Evolutionary conservation across 495 filamentous ascomycete genomes (phyloP).

Genomic region (Endocarpon pusillum): DNA sequence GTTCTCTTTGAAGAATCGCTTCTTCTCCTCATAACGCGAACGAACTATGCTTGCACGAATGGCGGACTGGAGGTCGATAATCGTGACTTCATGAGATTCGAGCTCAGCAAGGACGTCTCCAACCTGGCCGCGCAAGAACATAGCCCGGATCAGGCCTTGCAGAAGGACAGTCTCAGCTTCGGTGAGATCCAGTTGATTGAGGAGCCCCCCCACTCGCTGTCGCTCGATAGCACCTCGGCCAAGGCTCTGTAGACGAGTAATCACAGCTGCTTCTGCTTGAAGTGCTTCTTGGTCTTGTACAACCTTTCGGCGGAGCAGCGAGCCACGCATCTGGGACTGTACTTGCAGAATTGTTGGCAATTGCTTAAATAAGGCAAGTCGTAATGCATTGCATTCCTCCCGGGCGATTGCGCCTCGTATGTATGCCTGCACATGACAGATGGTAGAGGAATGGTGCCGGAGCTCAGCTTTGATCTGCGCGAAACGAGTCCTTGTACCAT

Average conservation of each 20-base stretch:
- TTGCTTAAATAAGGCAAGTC: neutral
- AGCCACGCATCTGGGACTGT: slow-evolving; percentile 30
- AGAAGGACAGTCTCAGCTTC: slow-evolving; percentile 55
- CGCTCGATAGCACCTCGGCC: slow-evolving; percentile 61
- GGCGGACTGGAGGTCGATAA: slow-evolving; percentile 59
- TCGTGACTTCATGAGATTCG: slow-evolving; percentile 59
- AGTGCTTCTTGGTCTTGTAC: slow-evolving; percentile 37
- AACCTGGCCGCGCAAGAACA: slow-evolving; percentile 56
- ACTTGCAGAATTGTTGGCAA: slow-evolving; percentile 20
- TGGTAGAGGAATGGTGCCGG: slow-evolving; percentile 13
- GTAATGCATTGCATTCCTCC: neutral
- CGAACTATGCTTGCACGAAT: slow-evolving; percentile 60
- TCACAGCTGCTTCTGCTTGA: slow-evolving; percentile 33
- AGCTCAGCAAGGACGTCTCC: slow-evolving; percentile 54
- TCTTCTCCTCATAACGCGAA: slow-evolving; percentile 61
- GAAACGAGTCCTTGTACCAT: slow-evolving; percentile 14
- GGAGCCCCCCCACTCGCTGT: slow-evolving; percentile 48
- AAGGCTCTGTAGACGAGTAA: slow-evolving; percentile 53
- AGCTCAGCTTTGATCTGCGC: slow-evolving; percentile 15
- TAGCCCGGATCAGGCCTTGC: slow-evolving; percentile 60
- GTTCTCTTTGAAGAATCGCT: slow-evolving; percentile 77
- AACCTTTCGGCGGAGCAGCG: slow-evolving; percentile 24
- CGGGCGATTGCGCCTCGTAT: neutral
- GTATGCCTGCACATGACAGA: slow-evolving; percentile 15
- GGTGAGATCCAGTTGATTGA: slow-evolving; percentile 60